Evolutionary conservation across 2,329 filamentous ascomycete species (phyloP), one percentile per base, ranked within the genome.

Genomic region (Cordyceps sp.): DNA sequence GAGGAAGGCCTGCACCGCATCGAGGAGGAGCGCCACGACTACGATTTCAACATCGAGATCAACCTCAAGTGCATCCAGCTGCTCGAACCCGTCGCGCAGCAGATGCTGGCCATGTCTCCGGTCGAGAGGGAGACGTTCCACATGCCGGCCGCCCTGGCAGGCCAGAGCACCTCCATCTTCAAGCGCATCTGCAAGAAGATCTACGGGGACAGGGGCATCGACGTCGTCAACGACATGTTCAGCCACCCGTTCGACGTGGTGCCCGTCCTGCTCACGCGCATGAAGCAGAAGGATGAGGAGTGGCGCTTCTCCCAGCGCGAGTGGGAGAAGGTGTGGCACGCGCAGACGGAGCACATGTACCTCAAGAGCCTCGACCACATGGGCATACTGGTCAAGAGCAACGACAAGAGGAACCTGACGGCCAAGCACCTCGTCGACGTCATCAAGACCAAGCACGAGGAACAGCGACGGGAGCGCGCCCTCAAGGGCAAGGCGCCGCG

Each of bases 281-380:
- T 98, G 44, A 96, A 96, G 59, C 83, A 92, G 46, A 94, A 96
- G 52, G 78, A 92, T 28, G 90, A 98, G 53, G 86, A 96, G 47
- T 98, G 90, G 90, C 84, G 93, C 41, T 86, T 92, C 43, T 88
- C 84, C 6, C 86, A 82, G 64, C 83, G 90, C 21, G 92, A 98
- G 51, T 98, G 90, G 90, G 86, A 96, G 54, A 94, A 94, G 57
- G 85, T 98, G 7, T 98, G 90, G 90, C 84, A 90, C 40, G 78
- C 84, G 31, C 90, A 96, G 58, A 96, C 88, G 17, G 80, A 93
- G 49, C 78, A 80, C 46, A 88, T 93, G 61, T 93, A 94, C 56
- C 82, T 92, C 58, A 92, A 85, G 61, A 93, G 85, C 52, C 72
- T 98, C 32, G 90, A 98, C 48, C 90, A 98, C 48, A 93, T 96